Conservation (phyloP, 768 basidiomycete genomes). For the Lenzites betulinus region DNA sequence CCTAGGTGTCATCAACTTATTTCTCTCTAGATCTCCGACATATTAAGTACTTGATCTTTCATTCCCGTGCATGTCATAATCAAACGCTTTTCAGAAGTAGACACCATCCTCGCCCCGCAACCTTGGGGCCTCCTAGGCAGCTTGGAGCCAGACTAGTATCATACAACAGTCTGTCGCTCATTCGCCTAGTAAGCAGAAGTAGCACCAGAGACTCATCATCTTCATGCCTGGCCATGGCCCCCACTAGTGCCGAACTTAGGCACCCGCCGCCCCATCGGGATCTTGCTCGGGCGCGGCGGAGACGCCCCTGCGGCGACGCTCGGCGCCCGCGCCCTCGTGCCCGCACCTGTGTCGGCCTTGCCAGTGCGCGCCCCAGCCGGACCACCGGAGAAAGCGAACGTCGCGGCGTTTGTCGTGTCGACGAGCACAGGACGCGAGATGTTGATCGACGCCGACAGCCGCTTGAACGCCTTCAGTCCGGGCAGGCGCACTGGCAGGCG, state of each 20-base stretch:
- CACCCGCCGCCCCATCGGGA: slow-evolving; percentile 19
- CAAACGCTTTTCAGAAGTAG: no score
- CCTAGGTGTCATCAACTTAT: no score
- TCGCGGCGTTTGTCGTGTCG: slow-evolving; percentile 27
- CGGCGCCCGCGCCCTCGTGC: slow-evolving; percentile 1
- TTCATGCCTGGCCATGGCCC: no score
- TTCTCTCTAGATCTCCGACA: no score
- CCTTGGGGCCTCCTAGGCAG: no score
- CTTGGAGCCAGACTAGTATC: no score
- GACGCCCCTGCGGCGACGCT: background rate
- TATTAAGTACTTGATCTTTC: no score
- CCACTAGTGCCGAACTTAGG: slow-evolving; percentile 7
- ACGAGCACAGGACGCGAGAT: slow-evolving; percentile 27
- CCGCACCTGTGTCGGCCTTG: background rate
- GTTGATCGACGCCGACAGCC: slow-evolving; percentile 25
- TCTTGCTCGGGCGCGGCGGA: slow-evolving; percentile 15
- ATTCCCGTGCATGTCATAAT: no score
- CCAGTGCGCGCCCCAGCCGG: background rate
- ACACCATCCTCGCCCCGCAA: no score
- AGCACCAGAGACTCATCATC: no score
- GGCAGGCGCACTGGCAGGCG: slow-evolving; percentile 28
- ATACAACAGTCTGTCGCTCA: no score
- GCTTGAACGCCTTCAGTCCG: slow-evolving; percentile 18
- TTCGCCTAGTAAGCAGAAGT: no score
- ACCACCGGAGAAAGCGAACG: background rate